Base-by-base conservation (phyloP, 2,329 filamentous ascomycete genomes). In the Huntiella savannae region DNA sequence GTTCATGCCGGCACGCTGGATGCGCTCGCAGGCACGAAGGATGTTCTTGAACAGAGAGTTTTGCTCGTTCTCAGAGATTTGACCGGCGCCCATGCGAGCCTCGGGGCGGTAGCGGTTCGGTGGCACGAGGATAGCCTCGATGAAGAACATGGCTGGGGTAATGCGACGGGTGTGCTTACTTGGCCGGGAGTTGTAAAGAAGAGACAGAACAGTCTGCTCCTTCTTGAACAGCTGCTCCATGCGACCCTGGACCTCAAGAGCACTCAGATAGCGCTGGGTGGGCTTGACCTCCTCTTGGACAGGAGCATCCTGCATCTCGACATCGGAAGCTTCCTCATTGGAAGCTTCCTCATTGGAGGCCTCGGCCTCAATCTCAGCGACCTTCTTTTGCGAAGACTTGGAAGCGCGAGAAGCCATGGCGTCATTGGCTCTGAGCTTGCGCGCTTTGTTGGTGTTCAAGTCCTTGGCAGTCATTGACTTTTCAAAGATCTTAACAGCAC, bases 61-160 rank as follows among this genome's bases (percentile, higher is more conserved):
- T 59, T 93, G 83, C 54, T 86, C 77, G 3, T 84, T 80, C 60
- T 98, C 91, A 19, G 85, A 75, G 52, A 96, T 82, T 46, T 86
- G 77, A 38, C 80, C 77, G 33, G 80, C 75, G 39, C 85, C 84
- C 28, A 83, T 87, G 50, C 77, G 73, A 7, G 86, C 84, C 59
- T 92, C 85, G 10, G 91, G 87, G 36, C 91, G 78, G 60, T 81
- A 98, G 55, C 79, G 81, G 59, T 94, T 98, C 2, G 91, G 91
- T 2, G 92, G 86, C 0, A 98, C 85, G 11, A 96, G 68, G 45
- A 98, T 67, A 33, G 77, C 79, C 48, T 82, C 78, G 48, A 96
- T 69, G 63, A 98, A 98, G 63, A 98, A 96, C 78, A 96, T 94
- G 53, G 94, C 82, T 1, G 84, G 75, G 2, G 67, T 76, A n/a